These are phyloP conservation scores for Spiromastix sp. DNA, from an alignment of 2,329 filamentous ascomycete species.

Conservation along the genomic window DNA sequence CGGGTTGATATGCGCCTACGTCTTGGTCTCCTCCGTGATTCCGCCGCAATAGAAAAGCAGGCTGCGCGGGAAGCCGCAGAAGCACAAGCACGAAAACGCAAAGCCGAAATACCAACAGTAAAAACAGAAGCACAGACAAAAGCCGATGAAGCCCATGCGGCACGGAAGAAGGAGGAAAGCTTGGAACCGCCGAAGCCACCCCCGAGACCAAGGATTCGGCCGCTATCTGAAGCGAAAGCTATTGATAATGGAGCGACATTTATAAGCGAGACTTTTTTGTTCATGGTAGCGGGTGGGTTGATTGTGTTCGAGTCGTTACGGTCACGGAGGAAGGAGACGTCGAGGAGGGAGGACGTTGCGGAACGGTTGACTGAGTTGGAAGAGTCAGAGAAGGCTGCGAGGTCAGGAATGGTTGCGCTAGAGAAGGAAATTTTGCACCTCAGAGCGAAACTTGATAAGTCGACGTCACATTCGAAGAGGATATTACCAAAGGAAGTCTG, in stretches of 20 bases:
- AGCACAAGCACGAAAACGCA: constrained; percentile 45
- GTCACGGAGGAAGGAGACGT: constrained; percentile 50
- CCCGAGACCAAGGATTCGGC: constrained; percentile 47
- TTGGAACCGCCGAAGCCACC: constrained; percentile 39
- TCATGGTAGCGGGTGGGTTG: constrained; percentile 51
- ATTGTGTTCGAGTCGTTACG: constrained; percentile 55
- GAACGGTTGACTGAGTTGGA: constrained; percentile 50
- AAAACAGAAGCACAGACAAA: constrained; percentile 51
- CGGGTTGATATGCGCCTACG: constrained; percentile 58
- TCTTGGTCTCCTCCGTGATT: constrained; percentile 54
- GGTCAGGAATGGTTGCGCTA: constrained; percentile 31
- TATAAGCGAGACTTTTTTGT: constrained; percentile 57
- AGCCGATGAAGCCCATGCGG: constrained; percentile 43
- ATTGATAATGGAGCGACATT: constrained; percentile 62
- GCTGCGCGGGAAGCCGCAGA: constrained; percentile 41
- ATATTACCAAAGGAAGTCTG: constrained; percentile 33
- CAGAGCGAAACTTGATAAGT: constrained; percentile 25
- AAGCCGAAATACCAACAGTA: constrained; percentile 46
- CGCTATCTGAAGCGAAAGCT: constrained; percentile 55
- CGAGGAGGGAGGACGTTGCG: constrained; percentile 48
- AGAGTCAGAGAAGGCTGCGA: constrained; percentile 33
- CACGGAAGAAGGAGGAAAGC: constrained; percentile 30
- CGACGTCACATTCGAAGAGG: constrained; percentile 18
- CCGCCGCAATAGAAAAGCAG: constrained; percentile 38
- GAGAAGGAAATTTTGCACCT: constrained; percentile 37